Base-by-base conservation (phyloP, 768 basidiomycete species). In the Coprinellus micaceus region DNA sequence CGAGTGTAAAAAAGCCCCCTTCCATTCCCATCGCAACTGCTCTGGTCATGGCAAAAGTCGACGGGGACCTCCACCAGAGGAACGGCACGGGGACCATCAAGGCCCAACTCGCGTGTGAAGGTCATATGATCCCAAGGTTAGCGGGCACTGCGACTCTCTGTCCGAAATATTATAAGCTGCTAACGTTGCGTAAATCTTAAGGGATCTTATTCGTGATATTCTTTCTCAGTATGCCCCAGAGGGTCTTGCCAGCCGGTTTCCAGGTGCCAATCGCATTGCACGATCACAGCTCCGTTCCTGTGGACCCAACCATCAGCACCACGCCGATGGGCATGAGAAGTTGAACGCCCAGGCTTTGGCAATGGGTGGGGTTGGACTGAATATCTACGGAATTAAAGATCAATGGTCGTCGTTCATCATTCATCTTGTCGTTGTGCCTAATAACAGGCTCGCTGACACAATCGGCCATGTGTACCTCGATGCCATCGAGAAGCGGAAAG, bases 21-120 rank as follows among this genome's bases (percentile, higher is more conserved):
- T 58, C 56, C 0, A 28, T 33, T 1, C 58, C 60, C 36, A 53
- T 65, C 22, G 64, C 66, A 9, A 56, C 58, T 5, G 58, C 62
- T 37, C 49, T 54, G 12, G 55, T 67, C 3, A 52, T 67, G 10
- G 56, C 57, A 4, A 60, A 63, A 47, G 53, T 67, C 19, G 61
- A 56, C 12, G 53, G 61, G 4, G 64, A 67, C 46, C 29, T 55
- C 10, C 25, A 51, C 12, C 61, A 64, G 41, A 24, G n/a, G 12
- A 56, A 60, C 43, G 60, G 60, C 7, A 60, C 61, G 45, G 62
- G 62, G 4, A 61, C 64, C 10, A 56, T 63, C n/a, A 46, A 51
- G 13, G 59, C 9, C 36, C 9, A 9, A 17, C 17, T 37, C 9
- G 36, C 36, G 9, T 9, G 17, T 37, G 36, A 37, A 37, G 36